phyloP scores from a whole-genome alignment of 2,329 filamentous ascomycete species.

The Zalaria sp. region DNA sequence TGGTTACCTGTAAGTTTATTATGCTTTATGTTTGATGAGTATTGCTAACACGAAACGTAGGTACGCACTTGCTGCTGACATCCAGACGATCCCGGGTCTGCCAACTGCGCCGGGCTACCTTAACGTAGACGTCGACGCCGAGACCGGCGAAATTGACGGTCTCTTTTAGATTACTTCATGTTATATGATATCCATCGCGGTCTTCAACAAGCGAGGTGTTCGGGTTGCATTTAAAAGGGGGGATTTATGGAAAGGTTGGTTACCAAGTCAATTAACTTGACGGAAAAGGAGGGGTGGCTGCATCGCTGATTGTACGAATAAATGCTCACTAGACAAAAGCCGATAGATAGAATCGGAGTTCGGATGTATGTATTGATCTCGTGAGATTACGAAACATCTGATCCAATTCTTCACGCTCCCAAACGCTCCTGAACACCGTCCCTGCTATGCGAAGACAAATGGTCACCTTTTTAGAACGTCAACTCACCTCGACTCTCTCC shows the following conservation, averaged over 20 bases:
- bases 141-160: conserved; percentile 44
- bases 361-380: too few relatives aligned
- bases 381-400: too few relatives aligned
- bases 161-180: conserved; percentile 54
- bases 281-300: too few relatives aligned
- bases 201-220: background rate
- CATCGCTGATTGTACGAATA: too few relatives aligned
- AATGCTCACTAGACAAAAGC: too few relatives aligned
- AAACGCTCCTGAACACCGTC: too few relatives aligned
- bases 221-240: background rate
- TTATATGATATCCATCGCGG: background rate
- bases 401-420: too few relatives aligned
- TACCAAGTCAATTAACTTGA: too few relatives aligned
- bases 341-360: too few relatives aligned
- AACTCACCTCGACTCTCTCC: background rate
- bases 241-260: too few relatives aligned
- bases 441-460: too few relatives aligned
- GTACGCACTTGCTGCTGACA: conserved; percentile 89
- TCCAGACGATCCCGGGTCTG: conserved; percentile 93
- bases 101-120: conserved; percentile 91
- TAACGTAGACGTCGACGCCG: conserved; percentile 61
- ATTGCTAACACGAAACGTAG: conserved; percentile 23
- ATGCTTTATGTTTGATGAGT: too few relatives aligned
- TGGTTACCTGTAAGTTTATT: conserved; percentile 63
- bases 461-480: background rate